These are phyloP conservation scores for Yamadazyma kanchanaburiensis DNA, from an alignment of 1,139 yeast genomes.

Conservation along the genomic window DNA sequence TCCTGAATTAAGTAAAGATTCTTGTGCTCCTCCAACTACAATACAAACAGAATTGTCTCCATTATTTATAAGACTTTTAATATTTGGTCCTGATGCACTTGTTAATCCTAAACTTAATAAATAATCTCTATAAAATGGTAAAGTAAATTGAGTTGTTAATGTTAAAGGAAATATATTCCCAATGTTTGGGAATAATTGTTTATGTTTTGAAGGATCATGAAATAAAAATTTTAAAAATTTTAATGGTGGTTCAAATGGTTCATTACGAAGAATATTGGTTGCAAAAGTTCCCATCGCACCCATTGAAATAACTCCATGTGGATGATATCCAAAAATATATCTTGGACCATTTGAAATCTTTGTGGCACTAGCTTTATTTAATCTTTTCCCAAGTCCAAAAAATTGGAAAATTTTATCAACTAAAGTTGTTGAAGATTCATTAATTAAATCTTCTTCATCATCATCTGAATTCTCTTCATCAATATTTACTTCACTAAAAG, in stretches of 20 bases:
- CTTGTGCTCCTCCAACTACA: conserved; percentile 96
- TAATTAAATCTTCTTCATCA: conserved; percentile 43
- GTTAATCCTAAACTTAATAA: conserved; percentile 78
- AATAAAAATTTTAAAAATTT: conserved; percentile 49
- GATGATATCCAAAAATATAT: conserved; percentile 91
- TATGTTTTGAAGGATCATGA: conserved; percentile 39
- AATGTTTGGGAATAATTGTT: conserved; percentile 75
- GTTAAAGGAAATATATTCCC: conserved; percentile 73
- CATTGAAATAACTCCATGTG: conserved; percentile 94
- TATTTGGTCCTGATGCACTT: conserved; percentile 76
- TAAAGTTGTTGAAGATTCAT: conserved; percentile 35
- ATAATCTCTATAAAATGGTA: conserved; percentile 91
- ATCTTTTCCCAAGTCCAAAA: conserved; percentile 37
- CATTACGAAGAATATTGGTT: conserved; percentile 64
- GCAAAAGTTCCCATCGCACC: conserved; percentile 88
- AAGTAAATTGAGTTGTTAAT: conserved; percentile 72
- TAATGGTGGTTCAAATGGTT: conserved; percentile 46
- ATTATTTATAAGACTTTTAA: conserved; percentile 57
- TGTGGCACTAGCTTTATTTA: conserved; percentile 22
- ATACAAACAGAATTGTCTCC: conserved; percentile 78
- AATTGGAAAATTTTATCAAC: conserved; percentile 36
- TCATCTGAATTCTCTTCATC: conserved; percentile 14
- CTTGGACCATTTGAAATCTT: conserved; percentile 61
- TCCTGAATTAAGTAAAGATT: conserved; percentile 58
- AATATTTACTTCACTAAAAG: conserved; percentile 45